These are phyloP conservation scores for Chenopodium berlandieri DNA, from an alignment of 148 eudicot genomes.

Conservation along the genomic window DNA sequence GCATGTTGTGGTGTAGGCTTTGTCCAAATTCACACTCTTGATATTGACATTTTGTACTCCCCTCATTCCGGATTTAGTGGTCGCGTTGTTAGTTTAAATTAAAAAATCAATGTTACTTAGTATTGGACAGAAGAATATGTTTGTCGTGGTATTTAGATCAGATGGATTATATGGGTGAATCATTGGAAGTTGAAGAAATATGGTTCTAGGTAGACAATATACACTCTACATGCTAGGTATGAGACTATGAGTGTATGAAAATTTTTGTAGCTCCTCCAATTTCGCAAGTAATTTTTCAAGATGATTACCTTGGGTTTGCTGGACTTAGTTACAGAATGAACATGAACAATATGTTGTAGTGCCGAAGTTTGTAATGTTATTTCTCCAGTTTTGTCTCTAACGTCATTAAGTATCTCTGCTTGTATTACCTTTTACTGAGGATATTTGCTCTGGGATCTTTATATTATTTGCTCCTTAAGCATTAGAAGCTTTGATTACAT, in stretches of 20 bases:
- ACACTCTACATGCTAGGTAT: background rate
- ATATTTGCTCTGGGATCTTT: background rate
- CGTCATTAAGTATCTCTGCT: background rate
- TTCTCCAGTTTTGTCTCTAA: background rate
- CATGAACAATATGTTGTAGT: background rate
- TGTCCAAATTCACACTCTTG: background rate
- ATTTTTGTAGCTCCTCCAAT: background rate
- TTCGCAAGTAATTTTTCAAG: background rate
- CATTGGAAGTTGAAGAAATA: background rate
- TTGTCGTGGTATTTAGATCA: background rate
- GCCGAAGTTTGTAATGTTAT: background rate
- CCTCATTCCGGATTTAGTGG: background rate
- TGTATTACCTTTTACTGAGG: background rate
- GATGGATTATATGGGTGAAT: background rate
- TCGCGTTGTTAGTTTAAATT: background rate
- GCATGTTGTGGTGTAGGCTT: background rate
- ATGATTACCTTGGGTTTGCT: background rate
- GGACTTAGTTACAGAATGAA: background rate
- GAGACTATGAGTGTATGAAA: background rate
- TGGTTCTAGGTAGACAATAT: background rate
- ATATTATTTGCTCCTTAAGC: background rate
- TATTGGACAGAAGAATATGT: background rate
- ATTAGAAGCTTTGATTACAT: background rate
- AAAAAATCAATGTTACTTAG: background rate
- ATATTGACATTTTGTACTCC: no score